Percentiles rank a stretch among this genome's conserved stretches.
These are phyloP conservation scores for Russula sp. DNA, from an alignment of 768 basidiomycete species.

Conservation along the genomic window DNA sequence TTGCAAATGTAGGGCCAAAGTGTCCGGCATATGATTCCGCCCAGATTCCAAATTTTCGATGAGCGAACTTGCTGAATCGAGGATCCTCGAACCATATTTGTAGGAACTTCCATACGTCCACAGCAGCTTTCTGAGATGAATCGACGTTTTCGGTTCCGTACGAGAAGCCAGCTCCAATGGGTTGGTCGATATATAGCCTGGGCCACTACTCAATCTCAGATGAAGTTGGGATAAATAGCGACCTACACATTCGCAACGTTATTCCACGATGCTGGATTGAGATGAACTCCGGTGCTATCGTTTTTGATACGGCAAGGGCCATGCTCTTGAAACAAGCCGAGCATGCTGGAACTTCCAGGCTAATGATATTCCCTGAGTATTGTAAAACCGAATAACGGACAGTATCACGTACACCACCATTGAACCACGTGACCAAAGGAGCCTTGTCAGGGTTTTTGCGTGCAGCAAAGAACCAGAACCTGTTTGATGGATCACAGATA, in stretches of 20 bases:
- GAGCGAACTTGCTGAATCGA: constrained; percentile 48
- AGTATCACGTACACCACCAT: constrained; percentile 44
- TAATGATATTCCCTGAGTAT: constrained; percentile 16
- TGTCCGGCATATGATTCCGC: constrained; percentile 53
- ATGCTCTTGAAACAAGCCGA: constrained; percentile 88
- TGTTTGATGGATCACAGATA: constrained; percentile 30
- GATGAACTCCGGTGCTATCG: constrained; percentile 51
- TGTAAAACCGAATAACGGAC: not conserved
- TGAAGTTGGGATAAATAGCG: not conserved
- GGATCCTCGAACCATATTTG: constrained; percentile 61
- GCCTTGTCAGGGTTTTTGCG: constrained; percentile 58
- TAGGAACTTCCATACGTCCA: constrained; percentile 59
- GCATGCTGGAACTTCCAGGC: constrained; percentile 47
- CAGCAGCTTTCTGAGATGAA: constrained; percentile 53
- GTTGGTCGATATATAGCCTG: constrained; percentile 60
- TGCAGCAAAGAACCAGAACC: constrained; percentile 70
- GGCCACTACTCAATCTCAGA: not conserved
- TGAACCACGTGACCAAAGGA: constrained; percentile 65
- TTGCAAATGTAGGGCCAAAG: constrained; percentile 41
- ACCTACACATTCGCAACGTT: constrained; percentile 48
- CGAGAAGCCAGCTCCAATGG: constrained; percentile 61
- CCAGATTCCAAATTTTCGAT: constrained; percentile 55
- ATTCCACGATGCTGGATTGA: constrained; percentile 60
- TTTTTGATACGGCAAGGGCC: constrained; percentile 80
- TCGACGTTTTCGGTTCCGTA: constrained; percentile 50